Evolutionary conservation across 192 early-diverging fungal genomes (phyloP), one percentile per base, ranked within the genome.

Genomic region (Coemansia interrupta): DNA sequence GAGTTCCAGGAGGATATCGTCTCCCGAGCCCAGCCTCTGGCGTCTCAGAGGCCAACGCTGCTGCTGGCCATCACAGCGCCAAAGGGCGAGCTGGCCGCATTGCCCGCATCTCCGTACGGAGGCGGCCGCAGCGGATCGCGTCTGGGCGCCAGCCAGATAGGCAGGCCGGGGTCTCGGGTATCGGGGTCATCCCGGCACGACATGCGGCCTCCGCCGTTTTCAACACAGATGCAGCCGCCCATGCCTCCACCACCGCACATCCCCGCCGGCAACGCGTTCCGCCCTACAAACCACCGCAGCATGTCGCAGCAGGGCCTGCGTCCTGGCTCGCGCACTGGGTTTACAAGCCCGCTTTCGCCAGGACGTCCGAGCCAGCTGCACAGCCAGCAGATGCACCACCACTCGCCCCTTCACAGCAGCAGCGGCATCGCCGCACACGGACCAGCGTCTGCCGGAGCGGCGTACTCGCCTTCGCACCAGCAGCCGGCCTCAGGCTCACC

Each of bases 91-190:
- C 56, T 78, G 22, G 60, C 69, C 0, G 55, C 65, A 6, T 47
- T 58, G 66, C 69, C 70, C 0, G 46, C 75, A 15, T 72, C 75
- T 22, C 66, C 75, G 12, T 72, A 61, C 18, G 62, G 61, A n/a
- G 65, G 65, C 18, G 44, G 30, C n/a, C 65, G 75, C 15, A 78
- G 75, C 62, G 66, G 62, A 7, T 78, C 75, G 49, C 75, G 75
- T 14, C 32, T 67, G 14, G 75, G 68, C 30, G 9, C 64, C 8
- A 52, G 46, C 38, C 59, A 54, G 30, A 28, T 57, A 46, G 49
- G 29, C 5, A 61, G 75, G 5, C 75, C 75, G 13, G 69, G 66
- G 6, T 78, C 75, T n/a, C 73, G 73, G n/a, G 19, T 70, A 6
- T 50, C 52, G 17, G 59, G 63, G 32, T 36, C 32, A 11, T 38